Conservation (phyloP, 202 grass and related monocot genomes). For the Sporobolus alterniflorus region DNA sequence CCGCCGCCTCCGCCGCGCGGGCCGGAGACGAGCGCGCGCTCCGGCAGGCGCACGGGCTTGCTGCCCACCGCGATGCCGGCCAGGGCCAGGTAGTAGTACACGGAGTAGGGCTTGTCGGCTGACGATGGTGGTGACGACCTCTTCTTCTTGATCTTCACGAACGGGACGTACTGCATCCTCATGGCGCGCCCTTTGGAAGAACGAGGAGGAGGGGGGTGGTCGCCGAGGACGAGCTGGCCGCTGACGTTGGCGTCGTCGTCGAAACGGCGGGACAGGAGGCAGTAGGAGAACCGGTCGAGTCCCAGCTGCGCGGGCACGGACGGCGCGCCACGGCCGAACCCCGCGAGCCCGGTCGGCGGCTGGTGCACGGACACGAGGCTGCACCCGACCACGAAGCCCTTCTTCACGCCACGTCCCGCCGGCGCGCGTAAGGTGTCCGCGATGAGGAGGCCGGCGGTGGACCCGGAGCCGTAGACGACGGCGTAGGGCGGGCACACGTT, state of each 20-base stretch:
- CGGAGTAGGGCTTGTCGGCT: slow-evolving; percentile 47
- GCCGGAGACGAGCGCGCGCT: slow-evolving; percentile 34
- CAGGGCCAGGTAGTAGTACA: slow-evolving; percentile 85
- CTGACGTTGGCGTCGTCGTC: slow-evolving; percentile 70
- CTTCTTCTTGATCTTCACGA: slow-evolving; percentile 12
- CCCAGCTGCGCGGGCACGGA: slow-evolving; percentile 71
- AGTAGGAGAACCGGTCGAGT: slow-evolving; percentile 70
- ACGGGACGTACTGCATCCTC: slow-evolving; percentile 50
- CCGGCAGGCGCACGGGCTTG: slow-evolving; percentile 50
- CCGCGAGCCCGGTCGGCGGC: slow-evolving; percentile 74
- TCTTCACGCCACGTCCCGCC: not conserved
- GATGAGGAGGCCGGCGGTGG: slow-evolving; percentile 72
- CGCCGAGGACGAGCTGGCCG: slow-evolving; percentile 71
- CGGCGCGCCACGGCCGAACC: slow-evolving; percentile 67
- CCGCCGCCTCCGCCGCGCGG: slow-evolving; percentile 44
- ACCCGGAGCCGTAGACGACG: slow-evolving; percentile 81
- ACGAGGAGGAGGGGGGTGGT: too few relatives aligned
- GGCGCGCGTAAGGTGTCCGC: slow-evolving; percentile 59
- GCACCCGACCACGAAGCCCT: slow-evolving; percentile 62
- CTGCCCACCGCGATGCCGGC: slow-evolving; percentile 52
- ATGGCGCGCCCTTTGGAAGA: too few relatives aligned
- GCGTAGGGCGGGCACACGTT: slow-evolving; percentile 74
- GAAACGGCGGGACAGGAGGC: slow-evolving; percentile 80
- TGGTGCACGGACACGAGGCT: slow-evolving; percentile 83
- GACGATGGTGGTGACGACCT: too few relatives aligned